These are phyloP conservation scores for Mortierella sp. DNA, from an alignment of 371 early-diverging fungal genomes.

Conservation along the genomic window DNA sequence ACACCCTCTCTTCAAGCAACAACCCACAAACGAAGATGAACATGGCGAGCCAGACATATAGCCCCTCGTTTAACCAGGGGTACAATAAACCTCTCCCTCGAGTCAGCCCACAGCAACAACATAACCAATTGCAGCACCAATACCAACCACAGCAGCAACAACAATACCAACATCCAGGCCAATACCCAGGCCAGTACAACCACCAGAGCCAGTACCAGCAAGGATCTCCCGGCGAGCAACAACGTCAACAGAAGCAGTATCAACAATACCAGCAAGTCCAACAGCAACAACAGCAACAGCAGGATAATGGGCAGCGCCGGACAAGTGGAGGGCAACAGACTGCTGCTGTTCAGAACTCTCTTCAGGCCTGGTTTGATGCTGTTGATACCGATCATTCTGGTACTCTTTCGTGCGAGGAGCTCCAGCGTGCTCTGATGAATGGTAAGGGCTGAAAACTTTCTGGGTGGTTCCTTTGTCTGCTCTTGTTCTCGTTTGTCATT, in stretches of 20 bases:
- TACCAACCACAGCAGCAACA: constrained; percentile 16
- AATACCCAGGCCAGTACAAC: constrained; percentile 37
- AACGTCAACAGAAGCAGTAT: constrained; percentile 51
- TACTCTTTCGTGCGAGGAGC: constrained; percentile 41
- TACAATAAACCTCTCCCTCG: constrained; percentile 32
- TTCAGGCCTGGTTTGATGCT: constrained; percentile 53
- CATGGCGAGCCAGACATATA: constrained; percentile 27
- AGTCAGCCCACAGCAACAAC: constrained; percentile 31
- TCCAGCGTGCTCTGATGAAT: constrained; percentile 70
- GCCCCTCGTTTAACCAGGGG: constrained; percentile 8
- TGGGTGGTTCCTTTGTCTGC: not conserved
- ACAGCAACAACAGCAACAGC: constrained; percentile 28
- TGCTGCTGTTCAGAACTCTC: constrained; percentile 31
- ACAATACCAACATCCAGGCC: constrained; percentile 17
- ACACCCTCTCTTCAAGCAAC: not conserved
- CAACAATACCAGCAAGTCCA: constrained; percentile 30
- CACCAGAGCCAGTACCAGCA: constrained; percentile 41
- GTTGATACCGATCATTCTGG: constrained; percentile 57
- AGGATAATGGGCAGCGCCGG: constrained; percentile 23
- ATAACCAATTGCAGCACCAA: constrained; percentile 19
- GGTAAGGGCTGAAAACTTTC: constrained; percentile 34
- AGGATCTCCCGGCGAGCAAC: constrained; percentile 40
- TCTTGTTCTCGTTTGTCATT: not conserved
- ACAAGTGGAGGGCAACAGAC: not conserved
- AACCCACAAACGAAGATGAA: not conserved